Evolutionary conservation across 768 basidiomycete genomes (phyloP).

Genomic region (Naganishia onofrii): DNA sequence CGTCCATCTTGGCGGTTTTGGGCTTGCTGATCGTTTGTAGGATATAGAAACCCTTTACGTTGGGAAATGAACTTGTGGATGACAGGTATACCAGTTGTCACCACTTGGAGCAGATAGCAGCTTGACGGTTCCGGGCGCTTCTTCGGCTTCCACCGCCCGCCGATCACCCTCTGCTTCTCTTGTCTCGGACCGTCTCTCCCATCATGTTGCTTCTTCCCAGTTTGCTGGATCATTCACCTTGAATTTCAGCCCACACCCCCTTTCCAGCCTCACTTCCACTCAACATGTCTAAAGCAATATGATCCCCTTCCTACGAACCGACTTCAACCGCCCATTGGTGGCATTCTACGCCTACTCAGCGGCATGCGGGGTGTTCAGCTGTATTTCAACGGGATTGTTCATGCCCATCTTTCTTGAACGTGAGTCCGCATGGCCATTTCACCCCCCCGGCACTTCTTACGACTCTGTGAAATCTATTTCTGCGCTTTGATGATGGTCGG

Average conservation of each 20-base stretch:
- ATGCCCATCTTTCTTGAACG: constrained; percentile 49
- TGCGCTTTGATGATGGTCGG: no score
- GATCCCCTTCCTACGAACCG: neutral
- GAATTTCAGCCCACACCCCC: neutral
- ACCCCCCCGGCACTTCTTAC: no score
- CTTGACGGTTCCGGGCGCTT: no score
- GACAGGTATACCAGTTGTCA: no score
- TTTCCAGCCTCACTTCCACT: neutral
- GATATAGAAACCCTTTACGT: no score
- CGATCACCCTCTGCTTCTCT: neutral
- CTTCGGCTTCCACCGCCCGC: no score
- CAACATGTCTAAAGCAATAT: neutral
- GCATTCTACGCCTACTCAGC: constrained; percentile 42
- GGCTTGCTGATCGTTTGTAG: no score
- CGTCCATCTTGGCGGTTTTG: neutral
- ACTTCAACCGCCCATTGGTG: constrained; percentile 3
- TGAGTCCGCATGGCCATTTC: no score
- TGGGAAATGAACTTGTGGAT: no score
- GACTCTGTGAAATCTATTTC: no score
- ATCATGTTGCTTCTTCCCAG: neutral
- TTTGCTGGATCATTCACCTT: neutral
- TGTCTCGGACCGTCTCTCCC: neutral
- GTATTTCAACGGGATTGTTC: constrained; percentile 46
- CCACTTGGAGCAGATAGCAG: no score
- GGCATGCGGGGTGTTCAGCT: constrained; percentile 46